phyloP scores from a whole-genome alignment of 129 eudicot species.

The Pittosporum tobira region DNA sequence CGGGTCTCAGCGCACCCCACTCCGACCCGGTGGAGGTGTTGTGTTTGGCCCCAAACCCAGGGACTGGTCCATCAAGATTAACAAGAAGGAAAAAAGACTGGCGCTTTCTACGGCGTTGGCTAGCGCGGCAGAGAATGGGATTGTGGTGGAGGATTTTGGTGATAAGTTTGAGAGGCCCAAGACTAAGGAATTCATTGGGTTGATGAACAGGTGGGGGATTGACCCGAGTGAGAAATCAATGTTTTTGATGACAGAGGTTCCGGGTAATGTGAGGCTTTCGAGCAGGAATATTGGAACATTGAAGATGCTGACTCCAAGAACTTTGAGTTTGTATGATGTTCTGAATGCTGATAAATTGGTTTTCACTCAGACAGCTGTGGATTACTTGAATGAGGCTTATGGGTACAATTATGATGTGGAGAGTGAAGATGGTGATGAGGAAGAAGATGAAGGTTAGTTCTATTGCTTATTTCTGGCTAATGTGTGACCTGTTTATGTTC shows the following conservation, averaged over 20 bases:
- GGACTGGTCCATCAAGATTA: slow-evolving; percentile 83
- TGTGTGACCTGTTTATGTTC: neutral
- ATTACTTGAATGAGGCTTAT: slow-evolving; percentile 74
- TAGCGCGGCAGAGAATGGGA: slow-evolving; percentile 48
- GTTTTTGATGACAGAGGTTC: slow-evolving; percentile 75
- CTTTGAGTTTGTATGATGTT: slow-evolving; percentile 78
- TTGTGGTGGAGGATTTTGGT: slow-evolving; percentile 79
- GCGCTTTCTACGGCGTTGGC: slow-evolving; percentile 82
- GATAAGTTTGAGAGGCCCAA: slow-evolving; percentile 75
- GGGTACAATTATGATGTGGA: slow-evolving; percentile 46
- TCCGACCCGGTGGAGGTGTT: slow-evolving; percentile 91
- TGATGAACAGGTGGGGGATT: slow-evolving; percentile 75
- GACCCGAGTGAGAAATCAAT: slow-evolving; percentile 72
- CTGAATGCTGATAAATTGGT: slow-evolving; percentile 83
- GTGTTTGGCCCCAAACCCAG: slow-evolving; percentile 89
- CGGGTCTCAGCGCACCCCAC: slow-evolving; percentile 81
- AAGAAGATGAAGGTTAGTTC: slow-evolving; percentile 34
- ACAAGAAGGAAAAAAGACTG: slow-evolving; percentile 66
- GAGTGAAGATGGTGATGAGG: slow-evolving; percentile 28
- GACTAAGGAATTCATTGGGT: slow-evolving; percentile 68
- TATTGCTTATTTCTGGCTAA: neutral
- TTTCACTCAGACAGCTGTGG: slow-evolving; percentile 60
- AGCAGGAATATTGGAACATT: slow-evolving; percentile 78
- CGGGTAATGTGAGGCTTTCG: slow-evolving; percentile 61
- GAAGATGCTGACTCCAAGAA: slow-evolving; percentile 87